A percentile compares a stretch with the other conserved stretches of the same genome.
Evolutionary conservation across 108 stramenopile genomes (phyloP).

Genomic region (Tribonema minus): DNA sequence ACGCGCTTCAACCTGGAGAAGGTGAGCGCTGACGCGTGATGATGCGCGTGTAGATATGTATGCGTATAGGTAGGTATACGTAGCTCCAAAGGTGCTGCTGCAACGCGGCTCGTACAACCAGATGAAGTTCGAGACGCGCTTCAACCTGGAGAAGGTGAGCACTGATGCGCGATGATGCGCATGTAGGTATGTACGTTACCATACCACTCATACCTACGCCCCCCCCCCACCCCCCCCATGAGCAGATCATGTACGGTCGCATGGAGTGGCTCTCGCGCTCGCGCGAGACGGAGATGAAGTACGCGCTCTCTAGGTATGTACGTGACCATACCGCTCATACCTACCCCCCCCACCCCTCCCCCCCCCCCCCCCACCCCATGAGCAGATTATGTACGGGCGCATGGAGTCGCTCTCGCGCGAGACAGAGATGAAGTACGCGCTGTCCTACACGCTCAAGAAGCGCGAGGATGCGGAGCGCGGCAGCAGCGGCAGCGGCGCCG

Average conservation of each 20-base stretch:
- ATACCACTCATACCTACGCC: too few relatives aligned
- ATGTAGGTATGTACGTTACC: conserved; percentile 1
- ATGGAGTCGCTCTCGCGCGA: conserved; percentile 19
- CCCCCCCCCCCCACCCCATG: too few relatives aligned
- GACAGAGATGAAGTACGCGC: conserved; percentile 24
- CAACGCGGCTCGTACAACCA: conserved; percentile 31
- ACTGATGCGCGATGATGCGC: conserved; percentile 4
- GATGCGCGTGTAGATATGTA: conserved; percentile 6
- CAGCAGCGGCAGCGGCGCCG: too few relatives aligned
- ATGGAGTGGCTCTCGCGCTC: conserved; percentile 14
- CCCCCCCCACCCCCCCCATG: too few relatives aligned
- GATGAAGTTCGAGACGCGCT: conserved; percentile 32
- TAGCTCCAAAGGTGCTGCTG: conserved; percentile 2
- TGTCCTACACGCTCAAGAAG: conserved; percentile 27
- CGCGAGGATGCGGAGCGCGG: too few relatives aligned
- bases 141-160: conserved; percentile 32
- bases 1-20: conserved; percentile 34
- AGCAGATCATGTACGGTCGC: conserved; percentile 20
- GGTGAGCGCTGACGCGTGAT: neutral
- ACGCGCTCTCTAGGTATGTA: neutral
- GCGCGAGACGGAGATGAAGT: conserved; percentile 24
- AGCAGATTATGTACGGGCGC: conserved; percentile 21
- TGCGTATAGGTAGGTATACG: conserved; percentile 4
- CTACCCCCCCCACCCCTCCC: too few relatives aligned
- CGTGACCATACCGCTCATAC: too few relatives aligned